These are phyloP conservation scores for Cordyceps javanica DNA, from an alignment of 2,329 filamentous ascomycete genomes.

Conservation along the genomic window DNA sequence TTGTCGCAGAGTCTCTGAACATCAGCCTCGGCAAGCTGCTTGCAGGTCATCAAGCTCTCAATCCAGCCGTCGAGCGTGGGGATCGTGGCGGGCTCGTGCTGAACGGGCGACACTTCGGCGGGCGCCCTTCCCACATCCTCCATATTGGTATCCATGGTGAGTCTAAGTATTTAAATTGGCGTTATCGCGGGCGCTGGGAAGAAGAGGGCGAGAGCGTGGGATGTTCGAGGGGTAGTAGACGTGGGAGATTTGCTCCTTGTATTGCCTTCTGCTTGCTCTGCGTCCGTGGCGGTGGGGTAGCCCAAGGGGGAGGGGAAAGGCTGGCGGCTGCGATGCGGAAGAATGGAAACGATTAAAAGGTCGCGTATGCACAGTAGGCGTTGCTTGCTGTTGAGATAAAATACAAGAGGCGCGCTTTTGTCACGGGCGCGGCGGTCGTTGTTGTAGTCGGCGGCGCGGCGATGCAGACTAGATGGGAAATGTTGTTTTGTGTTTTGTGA, in stretches of 20 bases:
- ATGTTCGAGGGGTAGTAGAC: constrained; percentile 2
- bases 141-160: constrained; percentile 92
- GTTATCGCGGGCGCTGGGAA: constrained; percentile 8
- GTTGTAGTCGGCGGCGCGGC: background rate
- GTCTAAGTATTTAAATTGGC: constrained; percentile 13
- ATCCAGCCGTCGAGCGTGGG: constrained; percentile 97
- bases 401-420: background rate
- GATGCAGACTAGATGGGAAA: background rate
- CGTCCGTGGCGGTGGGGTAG: constrained; percentile 13
- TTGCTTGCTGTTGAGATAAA: background rate
- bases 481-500: constrained; percentile 12
- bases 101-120: constrained; percentile 66
- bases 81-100: constrained; percentile 78
- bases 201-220: constrained; percentile 9
- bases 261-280: background rate
- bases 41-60: constrained; percentile 96
- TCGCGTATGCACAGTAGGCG: background rate
- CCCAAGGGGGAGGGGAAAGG: constrained; percentile 6
- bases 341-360: background rate
- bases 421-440: background rate
- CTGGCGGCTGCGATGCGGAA: background rate
- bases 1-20: constrained; percentile 97
- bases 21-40: constrained; percentile 90
- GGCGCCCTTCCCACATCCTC: constrained; percentile 90
- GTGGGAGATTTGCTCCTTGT: constrained; percentile 9